Evolutionary conservation across 345 rosid genomes (phyloP).

Genomic region (Eucalyptus erythrocorys): DNA sequence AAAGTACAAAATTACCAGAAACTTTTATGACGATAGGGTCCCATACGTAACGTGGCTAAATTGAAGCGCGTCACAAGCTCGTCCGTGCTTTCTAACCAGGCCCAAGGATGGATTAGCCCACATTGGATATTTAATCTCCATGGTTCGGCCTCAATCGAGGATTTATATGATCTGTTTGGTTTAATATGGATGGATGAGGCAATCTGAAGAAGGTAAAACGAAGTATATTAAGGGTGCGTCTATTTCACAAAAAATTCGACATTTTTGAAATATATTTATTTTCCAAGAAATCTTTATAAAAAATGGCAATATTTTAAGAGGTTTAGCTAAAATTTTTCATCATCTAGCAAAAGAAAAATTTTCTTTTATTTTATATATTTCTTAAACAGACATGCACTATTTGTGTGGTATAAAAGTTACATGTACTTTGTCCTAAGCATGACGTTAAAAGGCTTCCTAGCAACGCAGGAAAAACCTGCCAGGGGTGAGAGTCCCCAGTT

Average conservation of each 20-base stretch:
- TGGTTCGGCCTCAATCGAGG: neutral
- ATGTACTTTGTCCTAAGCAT: no score
- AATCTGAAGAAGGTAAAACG: neutral
- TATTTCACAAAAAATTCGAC: fast-evolving
- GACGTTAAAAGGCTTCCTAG: no score
- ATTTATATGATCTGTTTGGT: neutral
- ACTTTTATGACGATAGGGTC: neutral
- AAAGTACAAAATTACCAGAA: neutral
- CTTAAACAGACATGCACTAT: fast-evolving
- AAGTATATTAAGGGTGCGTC: fast-evolving
- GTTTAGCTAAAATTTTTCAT: neutral
- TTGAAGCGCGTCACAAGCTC: neutral
- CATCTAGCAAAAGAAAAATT: neutral
- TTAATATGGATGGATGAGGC: neutral
- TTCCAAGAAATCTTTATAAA: neutral
- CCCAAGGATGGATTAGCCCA: neutral
- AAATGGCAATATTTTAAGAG: neutral
- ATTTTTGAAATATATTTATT: fast-evolving
- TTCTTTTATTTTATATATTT: neutral
- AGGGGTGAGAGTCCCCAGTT: no score
- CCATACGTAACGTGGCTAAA: neutral
- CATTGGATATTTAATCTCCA: neutral
- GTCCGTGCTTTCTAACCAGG: neutral
- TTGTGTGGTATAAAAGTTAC: neutral
- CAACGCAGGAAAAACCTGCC: no score